Percentiles rank a stretch among this genome's conserved stretches.
These are phyloP conservation scores for Venturia effusa DNA, from an alignment of 2,329 filamentous ascomycete species.

Conservation along the genomic window DNA sequence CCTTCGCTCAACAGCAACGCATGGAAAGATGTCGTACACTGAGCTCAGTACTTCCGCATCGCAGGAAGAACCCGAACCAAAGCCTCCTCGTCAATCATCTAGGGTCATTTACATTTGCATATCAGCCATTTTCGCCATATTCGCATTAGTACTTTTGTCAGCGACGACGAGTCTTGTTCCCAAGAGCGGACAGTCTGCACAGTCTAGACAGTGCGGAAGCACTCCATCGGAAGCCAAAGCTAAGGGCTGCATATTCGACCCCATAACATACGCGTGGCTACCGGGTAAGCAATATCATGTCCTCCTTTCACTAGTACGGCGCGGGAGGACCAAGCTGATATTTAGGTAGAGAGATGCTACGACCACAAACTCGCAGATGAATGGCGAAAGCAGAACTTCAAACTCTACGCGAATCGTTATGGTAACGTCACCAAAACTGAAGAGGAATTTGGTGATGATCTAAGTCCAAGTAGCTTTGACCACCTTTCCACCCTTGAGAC, in stretches of 20 bases:
- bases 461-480: not conserved
- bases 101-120: not conserved
- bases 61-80: not conserved
- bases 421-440: not conserved
- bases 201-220: not conserved
- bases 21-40: not conserved
- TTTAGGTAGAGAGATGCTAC: not conserved
- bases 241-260: not conserved
- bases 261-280: not conserved
- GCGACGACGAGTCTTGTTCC: not conserved
- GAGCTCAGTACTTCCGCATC: not conserved
- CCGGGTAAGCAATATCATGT: not conserved
- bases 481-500: not conserved
- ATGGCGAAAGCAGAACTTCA: not conserved
- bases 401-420: not conserved
- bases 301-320: not conserved
- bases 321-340: not conserved
- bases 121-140: not conserved
- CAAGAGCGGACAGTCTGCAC: not conserved
- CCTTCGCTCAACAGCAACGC: not conserved
- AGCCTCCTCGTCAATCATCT: not conserved
- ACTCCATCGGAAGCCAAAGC: not conserved
- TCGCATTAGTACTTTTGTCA: not conserved
- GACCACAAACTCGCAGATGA: not conserved
- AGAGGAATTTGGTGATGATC: not conserved